A percentile compares a stretch with the other conserved stretches of the same genome.
These are phyloP conservation scores for Wickerhamiella dianesei DNA, from an alignment of 805 yeast species.

Conservation along the genomic window DNA sequence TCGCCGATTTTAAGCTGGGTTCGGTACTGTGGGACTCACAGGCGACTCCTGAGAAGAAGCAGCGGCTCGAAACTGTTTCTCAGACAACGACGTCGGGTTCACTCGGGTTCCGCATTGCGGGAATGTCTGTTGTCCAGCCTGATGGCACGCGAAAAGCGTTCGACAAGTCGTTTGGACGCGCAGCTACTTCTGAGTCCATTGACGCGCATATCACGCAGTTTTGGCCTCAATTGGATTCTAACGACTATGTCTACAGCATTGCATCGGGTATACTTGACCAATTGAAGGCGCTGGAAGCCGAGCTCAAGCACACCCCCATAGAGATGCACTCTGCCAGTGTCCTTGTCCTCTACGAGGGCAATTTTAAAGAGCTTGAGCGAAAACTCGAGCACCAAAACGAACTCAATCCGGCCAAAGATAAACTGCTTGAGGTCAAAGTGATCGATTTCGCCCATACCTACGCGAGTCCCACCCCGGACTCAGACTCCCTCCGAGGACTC, in stretches of 20 bases:
- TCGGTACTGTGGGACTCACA: conserved; percentile 45
- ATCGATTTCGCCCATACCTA: conserved; percentile 89
- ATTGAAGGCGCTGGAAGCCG: conserved; percentile 51
- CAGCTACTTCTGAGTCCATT: conserved; percentile 30
- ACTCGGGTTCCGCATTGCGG: conserved; percentile 68
- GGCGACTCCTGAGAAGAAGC: conserved; percentile 45
- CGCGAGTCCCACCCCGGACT: conserved; percentile 51
- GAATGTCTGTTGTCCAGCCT: conserved; percentile 49
- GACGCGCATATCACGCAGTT: conserved; percentile 37
- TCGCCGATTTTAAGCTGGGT: conserved; percentile 79
- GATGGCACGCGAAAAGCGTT: conserved; percentile 36
- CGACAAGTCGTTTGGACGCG: conserved; percentile 62
- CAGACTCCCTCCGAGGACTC: conserved; percentile 55
- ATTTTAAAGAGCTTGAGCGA: conserved; percentile 38
- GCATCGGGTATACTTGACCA: conserved; percentile 40
- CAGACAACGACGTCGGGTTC: conserved; percentile 67
- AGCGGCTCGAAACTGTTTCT: conserved; percentile 51
- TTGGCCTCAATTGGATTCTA: conserved; percentile 18
- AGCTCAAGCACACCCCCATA: conserved; percentile 35
- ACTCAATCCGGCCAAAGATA: conserved; percentile 17
- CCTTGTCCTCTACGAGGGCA: conserved; percentile 62
- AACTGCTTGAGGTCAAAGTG: conserved; percentile 45
- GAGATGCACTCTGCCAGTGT: conserved; percentile 26
- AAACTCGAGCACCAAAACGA: conserved; percentile 26
- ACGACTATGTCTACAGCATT: conserved; percentile 22